Evolutionary conservation across 306 rosid genomes (phyloP), one percentile per base, ranked within the genome.

Genomic region (Glycine latifolia): DNA sequence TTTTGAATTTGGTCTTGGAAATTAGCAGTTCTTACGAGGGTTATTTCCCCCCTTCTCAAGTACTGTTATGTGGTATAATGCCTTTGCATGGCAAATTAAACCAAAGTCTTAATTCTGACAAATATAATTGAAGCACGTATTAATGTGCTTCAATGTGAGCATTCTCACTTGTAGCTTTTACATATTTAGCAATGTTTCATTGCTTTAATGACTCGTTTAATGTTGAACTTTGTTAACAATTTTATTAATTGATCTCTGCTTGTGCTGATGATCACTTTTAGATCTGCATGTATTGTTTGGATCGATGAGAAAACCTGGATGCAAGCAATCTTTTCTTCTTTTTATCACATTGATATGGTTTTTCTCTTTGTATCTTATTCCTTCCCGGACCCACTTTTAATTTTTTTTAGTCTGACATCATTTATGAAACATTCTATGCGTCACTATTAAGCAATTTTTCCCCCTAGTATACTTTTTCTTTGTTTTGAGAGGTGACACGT

Each of bases 31-130:
- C 63, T 67, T 85, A 77, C 41, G 76, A 77, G 78, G 84, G 80
- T 73, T 74, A 84, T 73, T 83, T 76, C 73, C 78, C 69, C 82
- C 41, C 41, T 37, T 78, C 2, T 75, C 71, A 60, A 59, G 81
- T 77, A 78, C 75, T 78, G 68, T 59, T 67, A 62, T 83, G 73
- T 87, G 87, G 89, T 89, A 92, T 83, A 90, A 88, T 84, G 92
- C 86, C 83, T 91, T 88, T 63, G 87, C 87, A 87, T 88, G 95
- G 91, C 92, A 81, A 87, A 69, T 48, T 49, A 70, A 70, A 78
- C 82, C 78, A 65, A 82, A 78, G 47, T 89, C 72, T 83, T 67
- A 26, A 50, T 39, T 81, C 73, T 87, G 81, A 83, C 81, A 79
- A 77, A 46, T 83, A 75, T 84, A 73, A 58, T 75, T 84, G 67